These are phyloP conservation scores for Boletus holoroseus DNA, from an alignment of 1,284 basidiomycete species.

Conservation along the genomic window DNA sequence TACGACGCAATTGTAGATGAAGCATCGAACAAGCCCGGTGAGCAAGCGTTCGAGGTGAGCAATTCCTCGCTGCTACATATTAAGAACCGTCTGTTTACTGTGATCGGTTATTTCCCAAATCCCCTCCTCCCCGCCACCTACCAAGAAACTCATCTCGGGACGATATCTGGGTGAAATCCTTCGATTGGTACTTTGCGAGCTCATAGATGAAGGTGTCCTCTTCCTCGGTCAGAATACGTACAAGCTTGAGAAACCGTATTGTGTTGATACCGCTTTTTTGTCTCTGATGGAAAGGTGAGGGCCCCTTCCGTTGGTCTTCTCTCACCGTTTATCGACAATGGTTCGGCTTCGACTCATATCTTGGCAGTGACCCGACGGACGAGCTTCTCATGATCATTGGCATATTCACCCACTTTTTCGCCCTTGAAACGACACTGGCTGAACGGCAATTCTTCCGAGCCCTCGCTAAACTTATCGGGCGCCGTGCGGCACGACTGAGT, in stretches of 20 bases:
- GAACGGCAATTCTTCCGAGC: slow-evolving; percentile 95
- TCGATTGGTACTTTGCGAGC: slow-evolving; percentile 88
- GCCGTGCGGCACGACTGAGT: slow-evolving; percentile 81
- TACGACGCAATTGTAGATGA: slow-evolving; percentile 94
- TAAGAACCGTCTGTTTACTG: background rate
- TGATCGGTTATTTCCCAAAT: background rate
- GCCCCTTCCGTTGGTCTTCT: background rate
- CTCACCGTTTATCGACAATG: background rate
- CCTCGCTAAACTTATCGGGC: slow-evolving; percentile 85
- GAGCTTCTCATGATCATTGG: slow-evolving; percentile 95
- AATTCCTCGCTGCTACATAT: background rate
- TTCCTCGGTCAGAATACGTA: slow-evolving; percentile 98
- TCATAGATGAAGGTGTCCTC: slow-evolving; percentile 93
- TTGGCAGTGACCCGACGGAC: slow-evolving; percentile 85
- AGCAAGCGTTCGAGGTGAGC: slow-evolving; percentile 83
- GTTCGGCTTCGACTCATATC: slow-evolving; percentile 4
- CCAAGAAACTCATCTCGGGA: slow-evolving; percentile 95
- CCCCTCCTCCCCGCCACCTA: background rate
- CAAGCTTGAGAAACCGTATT: slow-evolving; percentile 91
- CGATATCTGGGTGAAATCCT: slow-evolving; percentile 97
- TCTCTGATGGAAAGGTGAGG: slow-evolving; percentile 88
- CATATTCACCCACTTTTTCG: slow-evolving; percentile 94
- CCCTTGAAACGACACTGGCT: slow-evolving; percentile 86
- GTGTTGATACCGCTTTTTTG: slow-evolving; percentile 94
- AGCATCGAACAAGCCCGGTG: slow-evolving; percentile 91